Percentiles rank a stretch among this genome's conserved stretches.
These are phyloP conservation scores for Lactifluus volemus DNA, from an alignment of 768 basidiomycete genomes.

Conservation along the genomic window DNA sequence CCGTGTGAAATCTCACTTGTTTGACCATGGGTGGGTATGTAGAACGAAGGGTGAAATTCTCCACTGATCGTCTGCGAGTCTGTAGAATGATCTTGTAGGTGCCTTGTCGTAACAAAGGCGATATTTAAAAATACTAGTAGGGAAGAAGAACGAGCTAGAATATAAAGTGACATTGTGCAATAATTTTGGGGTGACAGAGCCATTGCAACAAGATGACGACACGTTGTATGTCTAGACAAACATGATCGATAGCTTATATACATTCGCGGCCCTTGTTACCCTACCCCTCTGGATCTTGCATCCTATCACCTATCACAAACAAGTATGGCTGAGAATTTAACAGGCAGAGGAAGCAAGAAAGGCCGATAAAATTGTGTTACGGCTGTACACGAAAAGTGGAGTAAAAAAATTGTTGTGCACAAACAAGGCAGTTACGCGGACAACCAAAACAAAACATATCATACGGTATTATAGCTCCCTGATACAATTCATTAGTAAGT, in stretches of 20 bases:
- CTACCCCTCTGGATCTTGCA: background rate
- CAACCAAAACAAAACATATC: conserved; percentile 6
- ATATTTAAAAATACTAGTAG: too few species aligned
- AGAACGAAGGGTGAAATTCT: too few species aligned
- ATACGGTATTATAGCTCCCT: conserved; percentile 24
- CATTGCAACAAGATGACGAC: conserved; percentile 3
- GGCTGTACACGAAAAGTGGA: conserved; percentile 2
- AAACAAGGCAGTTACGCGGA: background rate
- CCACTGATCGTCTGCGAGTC: too few species aligned
- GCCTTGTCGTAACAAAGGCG: too few species aligned
- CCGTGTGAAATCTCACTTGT: too few species aligned
- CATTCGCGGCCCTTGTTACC: conserved; percentile 2
- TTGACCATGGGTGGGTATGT: too few species aligned
- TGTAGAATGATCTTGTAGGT: too few species aligned
- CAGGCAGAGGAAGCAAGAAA: conserved; percentile 14
- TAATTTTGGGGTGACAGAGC: background rate
- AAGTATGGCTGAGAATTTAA: background rate
- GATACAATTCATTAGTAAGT: background rate
- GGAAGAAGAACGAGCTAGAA: background rate
- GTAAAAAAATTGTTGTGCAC: conserved; percentile 6
- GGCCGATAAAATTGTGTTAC: conserved; percentile 2
- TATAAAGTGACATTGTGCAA: background rate
- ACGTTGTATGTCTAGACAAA: background rate
- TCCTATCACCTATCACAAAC: conserved; percentile 11
- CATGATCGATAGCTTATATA: conserved; percentile 13